Evolutionary conservation across 2,329 filamentous ascomycete genomes (phyloP).

Genomic region (Fonsecaea pedrosoi): DNA sequence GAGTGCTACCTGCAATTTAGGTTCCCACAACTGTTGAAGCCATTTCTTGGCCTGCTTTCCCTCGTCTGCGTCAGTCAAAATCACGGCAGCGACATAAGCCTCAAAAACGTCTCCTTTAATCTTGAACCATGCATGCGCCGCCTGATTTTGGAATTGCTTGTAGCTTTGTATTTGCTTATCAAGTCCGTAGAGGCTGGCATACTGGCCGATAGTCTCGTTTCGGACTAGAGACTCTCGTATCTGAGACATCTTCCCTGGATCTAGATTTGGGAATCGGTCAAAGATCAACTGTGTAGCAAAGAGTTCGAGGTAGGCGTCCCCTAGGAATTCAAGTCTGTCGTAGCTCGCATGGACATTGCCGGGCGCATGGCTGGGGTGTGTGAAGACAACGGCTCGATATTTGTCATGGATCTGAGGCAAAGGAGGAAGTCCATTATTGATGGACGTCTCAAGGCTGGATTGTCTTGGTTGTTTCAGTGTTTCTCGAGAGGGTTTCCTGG

Average conservation of each 20-base stretch:
- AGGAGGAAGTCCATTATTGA: constrained; percentile 31
- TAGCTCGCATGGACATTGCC: constrained; percentile 59
- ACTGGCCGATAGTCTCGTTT: constrained; percentile 77
- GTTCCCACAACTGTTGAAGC: constrained; percentile 77
- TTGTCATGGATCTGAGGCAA: constrained; percentile 34
- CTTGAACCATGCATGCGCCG: constrained; percentile 64
- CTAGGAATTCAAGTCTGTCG: constrained; percentile 85
- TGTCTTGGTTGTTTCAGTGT: neutral
- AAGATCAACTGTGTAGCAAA: constrained; percentile 78
- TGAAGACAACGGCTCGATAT: constrained; percentile 35
- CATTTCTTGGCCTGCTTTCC: constrained; percentile 68
- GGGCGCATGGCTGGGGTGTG: constrained; percentile 29
- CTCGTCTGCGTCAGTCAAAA: constrained; percentile 70
- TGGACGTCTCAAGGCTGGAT: neutral
- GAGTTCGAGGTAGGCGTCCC: constrained; percentile 83
- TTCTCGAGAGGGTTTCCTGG: constrained; percentile 20
- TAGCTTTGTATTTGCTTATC: constrained; percentile 67
- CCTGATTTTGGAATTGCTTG: constrained; percentile 43
- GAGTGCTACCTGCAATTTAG: constrained; percentile 58
- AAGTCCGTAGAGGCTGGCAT: constrained; percentile 73
- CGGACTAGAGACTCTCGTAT: constrained; percentile 80
- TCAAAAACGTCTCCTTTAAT: constrained; percentile 88
- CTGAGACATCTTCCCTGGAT: constrained; percentile 74
- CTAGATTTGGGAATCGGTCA: constrained; percentile 69
- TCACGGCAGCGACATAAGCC: constrained; percentile 81